Evolutionary conservation across 768 basidiomycete species (phyloP).

Genomic region (Lyophyllum decastes): DNA sequence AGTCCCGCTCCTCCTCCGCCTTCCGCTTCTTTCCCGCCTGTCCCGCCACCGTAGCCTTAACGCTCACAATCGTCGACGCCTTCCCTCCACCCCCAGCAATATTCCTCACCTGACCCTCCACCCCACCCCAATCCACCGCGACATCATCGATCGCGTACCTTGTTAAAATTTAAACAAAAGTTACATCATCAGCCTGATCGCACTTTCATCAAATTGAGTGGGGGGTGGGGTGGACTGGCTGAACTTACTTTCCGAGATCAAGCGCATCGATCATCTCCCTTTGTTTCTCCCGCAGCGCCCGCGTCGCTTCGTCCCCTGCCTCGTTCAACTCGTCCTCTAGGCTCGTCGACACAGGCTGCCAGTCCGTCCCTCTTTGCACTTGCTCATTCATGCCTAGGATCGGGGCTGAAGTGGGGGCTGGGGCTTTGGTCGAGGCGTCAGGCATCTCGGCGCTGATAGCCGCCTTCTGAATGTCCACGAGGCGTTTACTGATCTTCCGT

Average conservation of each 20-base stretch:
- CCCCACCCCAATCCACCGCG: constrained; percentile 71
- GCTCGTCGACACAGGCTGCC: constrained; percentile 45
- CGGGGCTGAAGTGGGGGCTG: background rate
- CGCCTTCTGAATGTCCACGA: constrained; percentile 79
- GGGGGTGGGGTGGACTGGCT: background rate
- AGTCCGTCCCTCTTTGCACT: constrained; percentile 23
- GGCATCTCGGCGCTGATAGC: constrained; percentile 70
- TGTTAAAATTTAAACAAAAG: too few relatives aligned
- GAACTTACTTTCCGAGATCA: constrained; percentile 82
- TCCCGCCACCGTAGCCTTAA: constrained; percentile 57
- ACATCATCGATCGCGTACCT: constrained; percentile 78
- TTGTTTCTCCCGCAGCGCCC: constrained; percentile 74
- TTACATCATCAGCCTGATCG: constrained; percentile 18
- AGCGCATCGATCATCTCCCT: constrained; percentile 86
- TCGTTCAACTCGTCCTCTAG: constrained; percentile 74
- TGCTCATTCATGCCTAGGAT: background rate
- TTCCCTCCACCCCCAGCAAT: constrained; percentile 38
- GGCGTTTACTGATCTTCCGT: constrained; percentile 75
- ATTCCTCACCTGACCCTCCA: constrained; percentile 70
- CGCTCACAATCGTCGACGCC: constrained; percentile 69
- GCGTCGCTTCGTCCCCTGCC: constrained; percentile 73
- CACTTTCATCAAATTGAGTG: background rate
- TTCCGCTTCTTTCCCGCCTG: constrained; percentile 61
- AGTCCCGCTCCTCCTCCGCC: constrained; percentile 39
- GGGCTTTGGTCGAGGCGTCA: constrained; percentile 30